Evolutionary conservation across 495 filamentous ascomycete genomes (phyloP), one percentile per base, ranked within the genome.

Genomic region (Xylaria cubensis): DNA sequence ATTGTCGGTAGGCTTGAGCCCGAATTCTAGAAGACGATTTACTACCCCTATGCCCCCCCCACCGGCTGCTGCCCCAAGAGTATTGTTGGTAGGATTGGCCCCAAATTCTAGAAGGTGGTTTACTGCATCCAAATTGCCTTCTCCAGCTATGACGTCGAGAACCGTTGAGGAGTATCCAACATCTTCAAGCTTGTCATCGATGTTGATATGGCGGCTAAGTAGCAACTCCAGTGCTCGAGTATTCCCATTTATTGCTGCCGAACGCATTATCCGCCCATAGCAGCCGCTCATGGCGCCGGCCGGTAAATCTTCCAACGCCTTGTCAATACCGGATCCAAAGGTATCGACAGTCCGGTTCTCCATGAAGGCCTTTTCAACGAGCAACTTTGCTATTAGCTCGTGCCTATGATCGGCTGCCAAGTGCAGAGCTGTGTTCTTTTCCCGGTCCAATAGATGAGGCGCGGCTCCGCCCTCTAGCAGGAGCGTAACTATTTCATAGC

Each of bases 401-500:
- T 69, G 36, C 24, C 39, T 10, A 1, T 59, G 2, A 0, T 69
- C 21, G 15, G 1, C 21, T 32, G 66, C 66, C 6, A 69, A 69
- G n/a, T 46, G n/a, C 26, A 69, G 66, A 13, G 66, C 12, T 2
- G 66, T 55, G 3, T 59, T 36, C 8, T 4, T 17, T 1, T 29
- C 10, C 13, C 21, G 24, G 8, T 69, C 53, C 3, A 24, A 12
- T 58, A 48, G 0, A 12, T 46, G 1, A 34, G 34, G 36, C n/a
- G 51, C 21, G 5, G 66, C 66, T 29, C 41, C 66, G 21, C 9
- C 15, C 15, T 73, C 69, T n/a, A 67, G 44, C 21, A 62, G 13
- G 36, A 74, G 32, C 26, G 63, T 36, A 29, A 72, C 74, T 39
- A 44, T 42, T 61, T 46, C 39, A 26, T 1, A 19, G 7, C 15